Conservation (phyloP, 2,329 filamentous ascomycete species). For the Nothomitra cinnamomea region DNA sequence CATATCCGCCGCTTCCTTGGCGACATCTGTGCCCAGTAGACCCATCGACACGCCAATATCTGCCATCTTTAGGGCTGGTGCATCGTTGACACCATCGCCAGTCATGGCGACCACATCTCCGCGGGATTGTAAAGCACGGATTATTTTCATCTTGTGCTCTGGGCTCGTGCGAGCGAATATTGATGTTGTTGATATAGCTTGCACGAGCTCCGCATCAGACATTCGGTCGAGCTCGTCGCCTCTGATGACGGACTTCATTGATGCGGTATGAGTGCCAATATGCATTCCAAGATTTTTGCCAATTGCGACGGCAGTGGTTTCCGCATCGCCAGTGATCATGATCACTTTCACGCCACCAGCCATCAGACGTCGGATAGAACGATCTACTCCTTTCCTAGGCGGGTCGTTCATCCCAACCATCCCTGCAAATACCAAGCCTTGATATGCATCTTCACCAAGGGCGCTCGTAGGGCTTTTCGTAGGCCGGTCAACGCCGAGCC, state of each 20-base stretch:
- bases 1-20: constrained; percentile 92
- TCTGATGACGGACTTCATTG: constrained; percentile 55
- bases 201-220: constrained; percentile 67
- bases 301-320: constrained; percentile 87
- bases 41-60: constrained; percentile 99
- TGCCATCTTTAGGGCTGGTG: constrained; percentile 87
- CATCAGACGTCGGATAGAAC: constrained; percentile 78
- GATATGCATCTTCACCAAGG: constrained; percentile 52
- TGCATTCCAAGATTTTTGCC: constrained; percentile 91
- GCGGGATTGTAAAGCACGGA: constrained; percentile 73
- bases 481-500: constrained; percentile 16
- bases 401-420: constrained; percentile 96
- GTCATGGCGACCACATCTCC: constrained; percentile 99
- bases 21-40: constrained; percentile 83
- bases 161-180: constrained; percentile 94
- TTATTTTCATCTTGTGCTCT: constrained; percentile 96
- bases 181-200: constrained; percentile 73
- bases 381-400: constrained; percentile 74
- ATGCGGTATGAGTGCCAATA: constrained; percentile 41
- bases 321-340: constrained; percentile 97
- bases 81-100: constrained; percentile 94
- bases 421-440: constrained; percentile 73
- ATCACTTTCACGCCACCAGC: constrained; percentile 91
- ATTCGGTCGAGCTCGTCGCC: constrained; percentile 90
- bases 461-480: constrained; percentile 21